Conservation (phyloP, 1,284 basidiomycete species). For the Leccinum fallax region DNA sequence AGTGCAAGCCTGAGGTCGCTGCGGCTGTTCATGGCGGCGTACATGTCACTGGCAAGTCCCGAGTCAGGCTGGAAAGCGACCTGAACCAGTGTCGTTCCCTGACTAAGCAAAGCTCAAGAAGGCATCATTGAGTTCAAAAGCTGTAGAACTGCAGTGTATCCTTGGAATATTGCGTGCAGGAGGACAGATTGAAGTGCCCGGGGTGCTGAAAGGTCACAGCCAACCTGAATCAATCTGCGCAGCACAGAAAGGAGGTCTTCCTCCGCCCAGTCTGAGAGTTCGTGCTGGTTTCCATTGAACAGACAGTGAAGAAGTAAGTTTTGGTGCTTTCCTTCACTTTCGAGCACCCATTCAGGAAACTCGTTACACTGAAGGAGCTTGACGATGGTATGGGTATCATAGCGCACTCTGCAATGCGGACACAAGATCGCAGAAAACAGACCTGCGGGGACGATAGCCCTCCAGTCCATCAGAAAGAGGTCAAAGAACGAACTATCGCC, state of each 20-base stretch:
- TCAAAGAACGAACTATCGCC: not conserved
- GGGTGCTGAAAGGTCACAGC: not conserved
- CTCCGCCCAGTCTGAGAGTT: not conserved
- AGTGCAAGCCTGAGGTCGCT: no score
- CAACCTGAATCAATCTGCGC: conserved; percentile 2
- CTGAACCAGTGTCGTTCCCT: no score
- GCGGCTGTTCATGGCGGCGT: no score
- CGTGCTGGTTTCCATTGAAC: not conserved
- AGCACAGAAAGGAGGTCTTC: not conserved
- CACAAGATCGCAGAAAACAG: not conserved
- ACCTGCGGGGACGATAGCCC: not conserved
- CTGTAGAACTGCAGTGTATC: no score
- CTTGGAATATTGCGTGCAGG: no score
- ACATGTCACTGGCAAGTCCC: no score
- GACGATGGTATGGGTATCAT: not conserved
- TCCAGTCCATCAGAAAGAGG: conserved; percentile 1
- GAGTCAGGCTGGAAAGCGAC: no score
- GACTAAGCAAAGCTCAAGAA: no score
- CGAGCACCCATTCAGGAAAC: conserved; percentile 5
- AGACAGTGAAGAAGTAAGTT: not conserved
- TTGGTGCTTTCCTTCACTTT: not conserved
- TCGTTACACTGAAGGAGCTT: conserved; percentile 2
- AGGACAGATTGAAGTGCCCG: no score
- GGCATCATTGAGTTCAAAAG: no score
- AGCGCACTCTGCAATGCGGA: not conserved